phyloP scores from a whole-genome alignment of 2,329 filamentous ascomycete genomes.

The Fusarium anguioides region DNA sequence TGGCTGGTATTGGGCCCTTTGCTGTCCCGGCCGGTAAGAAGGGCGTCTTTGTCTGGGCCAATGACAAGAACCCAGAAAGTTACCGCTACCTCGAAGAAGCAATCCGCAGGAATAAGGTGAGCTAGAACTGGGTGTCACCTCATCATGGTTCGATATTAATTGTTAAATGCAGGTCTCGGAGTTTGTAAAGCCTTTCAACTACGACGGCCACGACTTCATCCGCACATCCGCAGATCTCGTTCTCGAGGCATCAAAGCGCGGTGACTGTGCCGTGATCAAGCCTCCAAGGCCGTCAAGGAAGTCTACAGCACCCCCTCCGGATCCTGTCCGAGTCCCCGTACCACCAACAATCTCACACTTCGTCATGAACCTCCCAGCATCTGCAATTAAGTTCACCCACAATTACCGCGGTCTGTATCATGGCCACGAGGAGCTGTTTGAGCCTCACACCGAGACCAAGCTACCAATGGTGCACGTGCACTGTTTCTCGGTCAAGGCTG shows the following conservation, averaged over 20 bases:
- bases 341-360: slow-evolving; percentile 89
- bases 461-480: slow-evolving; percentile 93
- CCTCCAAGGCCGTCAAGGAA: slow-evolving; percentile 54
- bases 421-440: slow-evolving; percentile 74
- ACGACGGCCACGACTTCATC: slow-evolving; percentile 87
- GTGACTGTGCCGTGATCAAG: slow-evolving; percentile 66
- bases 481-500: slow-evolving; percentile 88
- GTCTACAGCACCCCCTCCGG: slow-evolving; percentile 52
- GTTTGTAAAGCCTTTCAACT: slow-evolving; percentile 83
- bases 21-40: slow-evolving; percentile 91
- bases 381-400: slow-evolving; percentile 83
- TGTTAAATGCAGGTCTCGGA: slow-evolving; percentile 60
- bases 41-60: slow-evolving; percentile 93
- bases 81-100: slow-evolving; percentile 77
- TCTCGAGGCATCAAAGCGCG: slow-evolving; percentile 60
- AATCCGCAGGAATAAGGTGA: slow-evolving; percentile 81
- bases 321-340: slow-evolving; percentile 60
- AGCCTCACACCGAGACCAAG: slow-evolving; percentile 65
- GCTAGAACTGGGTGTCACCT: slow-evolving; percentile 8
- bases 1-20: slow-evolving; percentile 97
- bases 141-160: slow-evolving; percentile 16
- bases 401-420: slow-evolving; percentile 77
- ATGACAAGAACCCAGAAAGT: slow-evolving; percentile 95
- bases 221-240: slow-evolving; percentile 72
- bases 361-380: slow-evolving; percentile 96